Evolutionary conservation across 208 protist genomes (phyloP), one percentile per base, ranked within the genome.

Genomic region (Naegleria lovaniensis): DNA sequence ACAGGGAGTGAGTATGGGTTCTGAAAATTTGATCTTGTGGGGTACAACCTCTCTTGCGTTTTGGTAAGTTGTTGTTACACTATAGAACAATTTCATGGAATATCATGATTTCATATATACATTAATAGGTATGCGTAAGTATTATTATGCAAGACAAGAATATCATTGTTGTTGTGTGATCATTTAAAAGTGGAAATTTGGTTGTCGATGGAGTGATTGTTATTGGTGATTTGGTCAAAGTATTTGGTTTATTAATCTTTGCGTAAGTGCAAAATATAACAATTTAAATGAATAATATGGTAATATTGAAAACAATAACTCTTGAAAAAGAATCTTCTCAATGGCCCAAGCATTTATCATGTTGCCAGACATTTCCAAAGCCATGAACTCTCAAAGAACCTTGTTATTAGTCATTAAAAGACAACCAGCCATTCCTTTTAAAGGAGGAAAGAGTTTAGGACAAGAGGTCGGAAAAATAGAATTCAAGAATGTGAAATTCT

Each of bases 391-490:
- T 85, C n/a, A 43, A 39, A 85, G 36, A 43, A 43, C n/a, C 4
- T 13, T 87, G 4, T 87, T 87, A 25, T 19, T 33, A 16, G 5
- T 87, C 7, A 16, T 87, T 0, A 36, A 36, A 6, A 87, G 84
- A 87, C 5, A 55, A 0, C 41, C 84, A 55, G 11, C 38, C 2
- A 85, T 85, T 39, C 38, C 38, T 11, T 38, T 52, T 13, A n/a
- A 52, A 38, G 88, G 76, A 58, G 88, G 88, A 36, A 43, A 43
- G 5, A 43, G 0, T 19, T 33, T 76, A 5, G 29, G 29, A 11
- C 5, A 90, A 29, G 40, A 38, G 15, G 22, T 59, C 1, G 88
- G 90, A 16, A 40, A 97, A 91, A 94, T 95, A 89, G 92, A 94
- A 55, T 75, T 90, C 16, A 51, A 51, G 15, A 67, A 90, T 85